phyloP scores from a whole-genome alignment of 2,329 filamentous ascomycete species.

The Colletotrichum trifolii region DNA sequence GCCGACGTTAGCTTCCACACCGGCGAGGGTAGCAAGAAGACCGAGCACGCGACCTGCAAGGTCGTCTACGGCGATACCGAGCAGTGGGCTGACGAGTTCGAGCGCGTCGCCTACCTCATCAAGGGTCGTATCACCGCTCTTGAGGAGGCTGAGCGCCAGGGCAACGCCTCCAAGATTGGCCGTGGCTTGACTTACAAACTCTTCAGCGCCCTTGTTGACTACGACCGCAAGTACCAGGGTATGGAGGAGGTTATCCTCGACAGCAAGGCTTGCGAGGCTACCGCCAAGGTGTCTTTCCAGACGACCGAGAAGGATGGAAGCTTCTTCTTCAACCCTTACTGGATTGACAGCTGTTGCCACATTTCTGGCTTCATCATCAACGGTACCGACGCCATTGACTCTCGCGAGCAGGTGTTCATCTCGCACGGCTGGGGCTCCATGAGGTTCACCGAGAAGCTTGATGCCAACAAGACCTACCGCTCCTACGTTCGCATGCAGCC shows the following conservation, averaged over 20 bases:
- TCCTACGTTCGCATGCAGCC: conserved; percentile 70
- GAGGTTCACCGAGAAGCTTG: conserved; percentile 59
- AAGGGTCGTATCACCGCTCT: conserved; percentile 69
- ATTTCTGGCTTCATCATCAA: conserved; percentile 72
- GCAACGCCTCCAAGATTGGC: conserved; percentile 77
- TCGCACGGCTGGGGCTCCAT: conserved; percentile 70
- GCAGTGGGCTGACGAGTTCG: conserved; percentile 73
- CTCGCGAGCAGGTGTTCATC: conserved; percentile 66
- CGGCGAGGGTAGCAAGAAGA: conserved; percentile 67
- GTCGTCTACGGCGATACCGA: conserved; percentile 69
- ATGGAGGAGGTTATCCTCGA: conserved; percentile 70
- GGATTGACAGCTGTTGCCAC: conserved; percentile 69
- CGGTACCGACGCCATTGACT: conserved; percentile 65
- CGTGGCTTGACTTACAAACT: conserved; percentile 83
- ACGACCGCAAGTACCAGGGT: conserved; percentile 63
- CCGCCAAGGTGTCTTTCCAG: conserved; percentile 58
- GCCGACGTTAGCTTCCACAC: conserved; percentile 69
- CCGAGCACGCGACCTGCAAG: conserved; percentile 71
- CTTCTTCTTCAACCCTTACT: conserved; percentile 68
- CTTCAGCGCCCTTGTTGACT: conserved; percentile 67
- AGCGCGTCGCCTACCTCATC: conserved; percentile 76
- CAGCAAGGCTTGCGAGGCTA: conserved; percentile 56
- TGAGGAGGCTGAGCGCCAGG: conserved; percentile 69
- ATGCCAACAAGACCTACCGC: conserved; percentile 60
- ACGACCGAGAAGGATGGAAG: conserved; percentile 58